Evolutionary conservation across 441 rosid genomes (phyloP).

Genomic region (Brassica balearica): DNA sequence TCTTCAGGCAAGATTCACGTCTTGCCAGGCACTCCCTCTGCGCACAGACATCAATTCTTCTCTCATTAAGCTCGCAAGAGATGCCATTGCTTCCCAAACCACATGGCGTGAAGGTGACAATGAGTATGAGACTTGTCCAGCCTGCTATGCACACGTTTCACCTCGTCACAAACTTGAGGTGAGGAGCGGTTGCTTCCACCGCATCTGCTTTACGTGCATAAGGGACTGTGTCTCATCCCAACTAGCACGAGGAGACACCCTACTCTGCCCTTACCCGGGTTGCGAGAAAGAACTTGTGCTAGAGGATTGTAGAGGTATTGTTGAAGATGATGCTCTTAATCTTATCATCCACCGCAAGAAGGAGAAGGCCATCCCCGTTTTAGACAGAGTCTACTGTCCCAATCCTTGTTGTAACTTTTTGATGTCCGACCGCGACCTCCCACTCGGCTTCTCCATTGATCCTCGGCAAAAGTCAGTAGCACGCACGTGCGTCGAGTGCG

Average conservation of each 20-base stretch:
- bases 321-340: not conserved
- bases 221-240: too few species aligned
- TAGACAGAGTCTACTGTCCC: not conserved
- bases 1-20: not conserved
- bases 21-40: not conserved
- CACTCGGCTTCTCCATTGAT: not conserved
- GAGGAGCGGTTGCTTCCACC: not conserved
- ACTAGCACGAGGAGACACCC: too few species aligned
- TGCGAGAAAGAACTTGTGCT: not conserved
- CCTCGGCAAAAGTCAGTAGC: not conserved
- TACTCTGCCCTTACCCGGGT: too few species aligned
- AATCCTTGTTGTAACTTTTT: conserved; percentile 4
- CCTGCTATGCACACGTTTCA: conserved; percentile 2
- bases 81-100: not conserved
- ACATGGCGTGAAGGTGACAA: not conserved
- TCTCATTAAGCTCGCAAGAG: not conserved
- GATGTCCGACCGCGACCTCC: conserved; percentile 14
- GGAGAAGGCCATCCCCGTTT: conserved; percentile 22
- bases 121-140: conserved; percentile 4
- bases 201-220: too few species aligned
- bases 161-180: conserved; percentile 1
- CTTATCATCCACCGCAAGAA: conserved; percentile 32
- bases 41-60: not conserved
- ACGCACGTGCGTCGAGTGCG: conserved; percentile 14
- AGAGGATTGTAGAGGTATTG: not conserved